Evolutionary conservation across 495 filamentous ascomycete species (phyloP), one percentile per base, ranked within the genome.

Genomic region (Sabuloglossum arenarium): DNA sequence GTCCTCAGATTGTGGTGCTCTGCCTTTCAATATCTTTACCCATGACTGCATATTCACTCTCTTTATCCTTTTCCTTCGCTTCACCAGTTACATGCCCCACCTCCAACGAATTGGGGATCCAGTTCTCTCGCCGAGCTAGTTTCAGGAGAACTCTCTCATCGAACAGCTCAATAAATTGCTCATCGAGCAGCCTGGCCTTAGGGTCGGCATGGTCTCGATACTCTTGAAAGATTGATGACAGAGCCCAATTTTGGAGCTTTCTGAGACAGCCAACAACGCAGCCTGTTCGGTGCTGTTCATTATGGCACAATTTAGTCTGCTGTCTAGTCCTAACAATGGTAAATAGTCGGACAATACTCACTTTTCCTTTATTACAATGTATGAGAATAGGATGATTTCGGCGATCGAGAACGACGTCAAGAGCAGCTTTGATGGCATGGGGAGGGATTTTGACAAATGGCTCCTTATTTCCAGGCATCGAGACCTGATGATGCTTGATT

Each of bases 321-420:
- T 23, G 6, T 21, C 16, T 23, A 24, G 16, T 21, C n/a, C 23
- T 16, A 32, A 16, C 27, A 51, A 29, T 58, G 67, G 32, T 68
- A 62, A 34, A n/a, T 16, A 30, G 28, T 59, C 14, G 23, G 50
- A 53, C 37, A 12, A 23, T 54, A 63, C 71, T 57, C 69, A 84
- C 82, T 71, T 83, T 88, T 58, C 87, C 87, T 61, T 91, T 86
- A 61, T 94, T 94, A 69, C 87, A 94, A 61, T 94, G 87, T 31
- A 94, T 78, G 37, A 91, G 70, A 0, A 94, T 61, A 0, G 87
- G 87, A 57, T 88, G 78, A 56, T 87, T 86, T 12, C 70, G 63
- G 6, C 71, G 68, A 62, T 88, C 73, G 34, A 85, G 68, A 27
- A 88, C 71, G 49, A 88, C 65, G 3, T 74, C 65, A 14, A 90